Base-by-base conservation (phyloP, 139 green algal species). In the Limnomonas spitsbergensis region DNA sequence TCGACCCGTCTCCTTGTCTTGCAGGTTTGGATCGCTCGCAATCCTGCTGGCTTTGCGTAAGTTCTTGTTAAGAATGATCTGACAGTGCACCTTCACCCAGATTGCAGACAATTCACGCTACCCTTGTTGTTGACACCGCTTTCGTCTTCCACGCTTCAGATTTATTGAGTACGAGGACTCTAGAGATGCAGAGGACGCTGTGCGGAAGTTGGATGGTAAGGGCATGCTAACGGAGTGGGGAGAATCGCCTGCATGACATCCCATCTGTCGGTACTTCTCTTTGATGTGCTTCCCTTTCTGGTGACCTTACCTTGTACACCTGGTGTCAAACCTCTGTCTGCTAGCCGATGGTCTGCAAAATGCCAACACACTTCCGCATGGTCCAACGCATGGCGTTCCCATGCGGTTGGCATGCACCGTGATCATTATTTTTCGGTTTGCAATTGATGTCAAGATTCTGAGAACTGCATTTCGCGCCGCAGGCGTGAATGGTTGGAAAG, bases 131-230 rank as follows among this genome's bases (percentile, higher is more conserved):
- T 72, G 26, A 72, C 61, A 20, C 7, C 9, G 6, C 29, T 24
- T 24, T 37, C 61, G 26, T 37, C 24, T 39, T 72, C 9, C 29
- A 34, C 29, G 27, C 61, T 20, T 72, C 61, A 72, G 61, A 20
- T 72, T 81, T 32, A 70, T 81, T 38, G 77, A 81, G 26, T 81
- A 70, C 66, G 67, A 78, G 26, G 78, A 82, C 31, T 35, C 38
- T 1, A n/a, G 78, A n/a, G 78, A 82, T 67, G 78, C 78, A 38
- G 78, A 78, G 14, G 78, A 82, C 54, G 69, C 53, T 74, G 78
- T 82, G 38, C 67, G 66, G 56, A 73, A 73, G 31, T 6, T 74
- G 54, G 61, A 80, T 39, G 75, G 75, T 75, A 24, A 61, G 47
- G 14, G 14, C 14, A 14, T 29, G 47, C 47, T 61, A 61, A 61